These are phyloP conservation scores for Didymella sp. DNA, from an alignment of 2,329 filamentous ascomycete species.

Conservation along the genomic window DNA sequence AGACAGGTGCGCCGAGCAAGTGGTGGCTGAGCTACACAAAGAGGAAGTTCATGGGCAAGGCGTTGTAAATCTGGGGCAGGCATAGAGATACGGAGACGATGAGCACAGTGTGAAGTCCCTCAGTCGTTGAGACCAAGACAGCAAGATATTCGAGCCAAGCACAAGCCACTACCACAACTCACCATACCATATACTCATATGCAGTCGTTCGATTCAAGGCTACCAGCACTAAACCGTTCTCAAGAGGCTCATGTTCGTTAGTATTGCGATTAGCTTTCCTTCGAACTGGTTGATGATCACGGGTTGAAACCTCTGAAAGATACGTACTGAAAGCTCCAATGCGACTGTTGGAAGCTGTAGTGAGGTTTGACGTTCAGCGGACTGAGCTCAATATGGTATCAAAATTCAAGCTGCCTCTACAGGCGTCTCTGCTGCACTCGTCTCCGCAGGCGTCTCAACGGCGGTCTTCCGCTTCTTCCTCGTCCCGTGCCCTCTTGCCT, in stretches of 20 bases:
- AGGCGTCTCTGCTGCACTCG: conserved; percentile 3
- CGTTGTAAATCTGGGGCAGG: conserved; percentile 35
- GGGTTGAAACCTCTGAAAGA: no score
- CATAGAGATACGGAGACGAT: background rate
- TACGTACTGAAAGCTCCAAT: no score
- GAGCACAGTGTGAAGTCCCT: background rate
- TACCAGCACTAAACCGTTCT: no score
- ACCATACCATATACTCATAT: background rate
- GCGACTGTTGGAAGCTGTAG: no score
- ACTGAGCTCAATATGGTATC: background rate
- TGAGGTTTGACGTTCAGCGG: background rate
- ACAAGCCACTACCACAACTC: background rate
- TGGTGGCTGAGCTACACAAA: conserved; percentile 99
- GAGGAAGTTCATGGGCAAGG: conserved; percentile 99
- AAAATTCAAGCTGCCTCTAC: background rate
- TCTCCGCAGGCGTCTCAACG: conserved; percentile 18
- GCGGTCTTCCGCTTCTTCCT: conserved; percentile 68
- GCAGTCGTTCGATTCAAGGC: background rate
- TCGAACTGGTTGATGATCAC: no score
- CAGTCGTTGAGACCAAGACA: background rate
- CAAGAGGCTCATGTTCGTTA: background rate
- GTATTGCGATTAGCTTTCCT: background rate
- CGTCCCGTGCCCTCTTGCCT: conserved; percentile 77
- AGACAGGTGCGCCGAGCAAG: conserved; percentile 67
- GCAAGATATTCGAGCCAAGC: background rate